Conservation (phyloP, 2,329 filamentous ascomycete genomes). For the Balansia obtecta region DNA sequence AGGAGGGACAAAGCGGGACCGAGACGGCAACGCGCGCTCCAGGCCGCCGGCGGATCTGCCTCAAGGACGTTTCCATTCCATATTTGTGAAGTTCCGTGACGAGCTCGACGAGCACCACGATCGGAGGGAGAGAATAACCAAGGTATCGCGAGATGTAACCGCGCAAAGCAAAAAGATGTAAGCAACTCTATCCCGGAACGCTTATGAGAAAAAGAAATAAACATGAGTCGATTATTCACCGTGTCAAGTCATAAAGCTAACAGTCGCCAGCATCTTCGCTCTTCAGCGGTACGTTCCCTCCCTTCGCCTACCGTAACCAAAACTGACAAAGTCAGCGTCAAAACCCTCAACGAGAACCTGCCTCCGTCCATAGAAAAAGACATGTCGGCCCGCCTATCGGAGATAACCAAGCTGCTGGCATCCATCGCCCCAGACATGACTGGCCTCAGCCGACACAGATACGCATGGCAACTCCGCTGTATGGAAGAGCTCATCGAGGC, state of each 20-base stretch:
- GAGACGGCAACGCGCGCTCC: constrained; percentile 34
- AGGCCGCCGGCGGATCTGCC: constrained; percentile 25
- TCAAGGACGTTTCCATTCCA: constrained; percentile 43
- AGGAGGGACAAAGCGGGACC: constrained; percentile 39
- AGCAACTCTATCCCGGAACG: constrained; percentile 12
- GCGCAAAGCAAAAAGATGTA: constrained; percentile 95
- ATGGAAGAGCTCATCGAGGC: constrained; percentile 95
- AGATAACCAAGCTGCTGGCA: constrained; percentile 58
- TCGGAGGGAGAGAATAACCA: constrained; percentile 77
- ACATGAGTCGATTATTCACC: no score
- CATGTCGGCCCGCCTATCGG: constrained; percentile 53
- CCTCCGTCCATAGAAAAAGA: constrained; percentile 59
- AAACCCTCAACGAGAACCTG: constrained; percentile 47
- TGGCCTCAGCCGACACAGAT: constrained; percentile 71
- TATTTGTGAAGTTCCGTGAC: constrained; percentile 77
- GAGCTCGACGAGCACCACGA: constrained; percentile 94
- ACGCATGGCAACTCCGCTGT: constrained; percentile 66
- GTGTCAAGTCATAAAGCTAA: neutral
- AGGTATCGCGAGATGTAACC: constrained; percentile 84
- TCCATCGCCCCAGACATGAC: constrained; percentile 61
- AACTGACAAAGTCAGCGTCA: constrained; percentile 37
- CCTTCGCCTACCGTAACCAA: neutral
- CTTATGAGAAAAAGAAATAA: no score
- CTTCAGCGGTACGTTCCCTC: constrained; percentile 22
- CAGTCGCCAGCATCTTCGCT: constrained; percentile 21